Evolutionary conservation across 1,284 basidiomycete species (phyloP).

Genomic region (Porphyrellus sp.): DNA sequence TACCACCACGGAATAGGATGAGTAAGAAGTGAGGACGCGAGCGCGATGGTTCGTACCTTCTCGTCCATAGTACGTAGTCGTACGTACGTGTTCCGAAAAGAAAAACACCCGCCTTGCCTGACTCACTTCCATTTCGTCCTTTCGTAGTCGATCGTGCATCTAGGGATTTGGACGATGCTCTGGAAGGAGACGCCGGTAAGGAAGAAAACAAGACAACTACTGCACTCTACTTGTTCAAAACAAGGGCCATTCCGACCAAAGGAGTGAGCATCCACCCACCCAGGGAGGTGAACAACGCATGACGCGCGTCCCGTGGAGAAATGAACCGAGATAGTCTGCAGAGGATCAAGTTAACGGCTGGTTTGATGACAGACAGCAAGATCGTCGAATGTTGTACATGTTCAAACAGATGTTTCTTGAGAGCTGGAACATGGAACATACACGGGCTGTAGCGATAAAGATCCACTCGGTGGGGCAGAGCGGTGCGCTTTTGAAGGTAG

Average conservation of each 20-base stretch:
- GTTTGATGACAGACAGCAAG: not conserved
- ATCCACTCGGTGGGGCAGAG: not conserved
- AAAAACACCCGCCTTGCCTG: not conserved
- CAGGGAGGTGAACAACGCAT: too few species aligned
- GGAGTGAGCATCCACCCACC: not conserved
- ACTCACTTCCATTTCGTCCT: not conserved
- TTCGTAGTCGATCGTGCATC: too few species aligned
- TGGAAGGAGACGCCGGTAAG: too few species aligned
- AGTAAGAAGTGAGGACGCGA: not conserved
- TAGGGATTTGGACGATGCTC: not conserved
- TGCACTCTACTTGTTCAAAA: too few species aligned
- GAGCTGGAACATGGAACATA: too few species aligned
- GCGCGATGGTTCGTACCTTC: not conserved
- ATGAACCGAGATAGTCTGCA: too few species aligned
- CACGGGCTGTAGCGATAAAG: too few species aligned
- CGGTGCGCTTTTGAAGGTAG: not conserved
- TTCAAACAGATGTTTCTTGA: not conserved
- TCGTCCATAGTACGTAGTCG: not conserved
- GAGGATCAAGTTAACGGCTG: not conserved
- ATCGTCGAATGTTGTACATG: not conserved
- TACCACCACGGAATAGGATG: not conserved
- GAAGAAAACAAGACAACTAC: too few species aligned
- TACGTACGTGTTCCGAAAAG: not conserved
- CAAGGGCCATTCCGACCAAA: not conserved
- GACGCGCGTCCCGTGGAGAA: too few species aligned